These are phyloP conservation scores for Liquidambar formosana DNA, from an alignment of 164 flowering plant species.

Conservation along the genomic window DNA sequence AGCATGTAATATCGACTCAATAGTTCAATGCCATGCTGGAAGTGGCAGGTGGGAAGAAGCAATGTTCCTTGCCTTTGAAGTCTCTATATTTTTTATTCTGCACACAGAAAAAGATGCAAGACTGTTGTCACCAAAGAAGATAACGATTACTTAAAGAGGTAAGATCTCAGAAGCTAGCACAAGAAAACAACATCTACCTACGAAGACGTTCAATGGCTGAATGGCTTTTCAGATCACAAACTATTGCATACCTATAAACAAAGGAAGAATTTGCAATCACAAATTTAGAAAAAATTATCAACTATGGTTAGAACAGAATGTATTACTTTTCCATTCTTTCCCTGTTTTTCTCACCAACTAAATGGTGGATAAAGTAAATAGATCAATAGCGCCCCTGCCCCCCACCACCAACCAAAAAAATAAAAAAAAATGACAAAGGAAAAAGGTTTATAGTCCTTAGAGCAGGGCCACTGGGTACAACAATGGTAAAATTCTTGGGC, in stretches of 20 bases:
- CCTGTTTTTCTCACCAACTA: neutral
- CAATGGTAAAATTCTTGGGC: too few species aligned
- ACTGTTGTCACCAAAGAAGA: constrained; percentile 8
- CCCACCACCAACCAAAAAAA: too few species aligned
- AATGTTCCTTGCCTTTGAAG: constrained; percentile 67
- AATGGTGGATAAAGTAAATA: too few species aligned
- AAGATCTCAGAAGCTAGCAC: neutral
- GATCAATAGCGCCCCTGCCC: too few species aligned
- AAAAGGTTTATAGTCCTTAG: too few species aligned
- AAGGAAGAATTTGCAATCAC: neutral
- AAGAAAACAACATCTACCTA: constrained; percentile 47
- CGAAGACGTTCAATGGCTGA: constrained; percentile 86
- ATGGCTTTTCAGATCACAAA: constrained; percentile 64
- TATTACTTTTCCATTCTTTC: neutral
- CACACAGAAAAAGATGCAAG: constrained; percentile 25
- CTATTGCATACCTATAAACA: constrained; percentile 74
- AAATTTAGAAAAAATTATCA: neutral
- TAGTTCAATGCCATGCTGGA: neutral
- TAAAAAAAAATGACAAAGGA: too few species aligned
- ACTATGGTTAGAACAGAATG: too few species aligned
- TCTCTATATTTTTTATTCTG: constrained; percentile 78
- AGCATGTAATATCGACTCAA: neutral
- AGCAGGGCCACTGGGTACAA: too few species aligned
- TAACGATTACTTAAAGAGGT: neutral
- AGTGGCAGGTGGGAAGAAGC: neutral